Conservation (phyloP, 73 alveolate genomes). For the Breviolum minutum region DNA sequence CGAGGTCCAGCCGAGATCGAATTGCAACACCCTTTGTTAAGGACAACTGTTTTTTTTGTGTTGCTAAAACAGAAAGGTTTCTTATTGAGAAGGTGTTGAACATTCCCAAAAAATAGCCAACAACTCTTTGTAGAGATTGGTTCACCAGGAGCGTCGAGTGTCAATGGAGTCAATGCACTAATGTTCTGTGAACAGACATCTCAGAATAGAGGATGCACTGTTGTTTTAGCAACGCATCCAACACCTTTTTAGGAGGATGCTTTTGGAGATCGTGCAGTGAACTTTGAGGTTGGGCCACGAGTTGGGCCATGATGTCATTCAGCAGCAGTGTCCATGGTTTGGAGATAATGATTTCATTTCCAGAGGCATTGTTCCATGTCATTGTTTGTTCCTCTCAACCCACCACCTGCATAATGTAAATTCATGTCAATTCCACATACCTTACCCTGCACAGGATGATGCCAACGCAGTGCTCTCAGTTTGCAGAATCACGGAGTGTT, state of each 20-base stretch:
- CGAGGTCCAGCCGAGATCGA: slow-evolving; percentile 58
- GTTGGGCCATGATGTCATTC: too few relatives aligned
- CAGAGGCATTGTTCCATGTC: background rate
- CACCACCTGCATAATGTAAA: background rate
- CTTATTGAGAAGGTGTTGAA: too few relatives aligned
- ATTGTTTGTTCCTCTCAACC: background rate
- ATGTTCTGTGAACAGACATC: too few relatives aligned
- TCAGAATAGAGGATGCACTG: too few relatives aligned
- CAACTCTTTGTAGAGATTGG: background rate
- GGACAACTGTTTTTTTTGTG: background rate
- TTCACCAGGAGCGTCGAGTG: background rate
- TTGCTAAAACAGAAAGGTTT: background rate
- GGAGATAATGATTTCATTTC: too few relatives aligned
- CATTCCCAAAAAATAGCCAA: background rate
- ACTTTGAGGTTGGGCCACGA: background rate
- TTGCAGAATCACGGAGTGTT: too few relatives aligned
- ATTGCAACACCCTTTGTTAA: slow-evolving; percentile 69
- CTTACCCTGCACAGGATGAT: too few relatives aligned
- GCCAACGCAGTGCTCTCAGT: too few relatives aligned
- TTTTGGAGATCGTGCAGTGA: slow-evolving; percentile 26
- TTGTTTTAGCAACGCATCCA: background rate
- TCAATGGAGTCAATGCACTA: too few relatives aligned
- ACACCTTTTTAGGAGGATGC: background rate
- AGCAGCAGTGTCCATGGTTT: too few relatives aligned
- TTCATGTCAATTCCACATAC: too few relatives aligned